These are phyloP conservation scores for Camellia oleifera DNA, from an alignment of 179 eudicot species.

Conservation along the genomic window DNA sequence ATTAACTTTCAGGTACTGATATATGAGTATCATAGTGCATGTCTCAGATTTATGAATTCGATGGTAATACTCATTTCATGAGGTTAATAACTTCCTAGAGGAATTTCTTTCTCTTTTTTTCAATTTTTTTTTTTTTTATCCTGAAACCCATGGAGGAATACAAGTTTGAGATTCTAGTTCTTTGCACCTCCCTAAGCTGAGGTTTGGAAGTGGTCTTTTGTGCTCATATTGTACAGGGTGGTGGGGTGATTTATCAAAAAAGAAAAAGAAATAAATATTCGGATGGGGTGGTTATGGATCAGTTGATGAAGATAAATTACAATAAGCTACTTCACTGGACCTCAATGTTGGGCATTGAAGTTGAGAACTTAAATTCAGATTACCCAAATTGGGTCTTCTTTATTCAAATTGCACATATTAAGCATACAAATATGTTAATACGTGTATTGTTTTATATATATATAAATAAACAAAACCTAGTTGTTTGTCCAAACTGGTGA, in stretches of 20 bases:
- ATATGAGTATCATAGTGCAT: neutral
- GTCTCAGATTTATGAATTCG: neutral
- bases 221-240: neutral
- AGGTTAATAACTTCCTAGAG: too few species aligned
- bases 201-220: neutral
- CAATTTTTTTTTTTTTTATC: neutral
- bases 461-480: neutral
- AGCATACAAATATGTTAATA: too few species aligned
- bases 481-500: neutral
- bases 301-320: neutral
- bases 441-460: too few species aligned
- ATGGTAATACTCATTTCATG: neutral
- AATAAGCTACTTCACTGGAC: neutral
- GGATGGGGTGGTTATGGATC: neutral
- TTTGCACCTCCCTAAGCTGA: neutral
- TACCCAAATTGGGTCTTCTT: neutral
- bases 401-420: too few species aligned
- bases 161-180: neutral
- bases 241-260: too few species aligned
- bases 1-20: neutral
- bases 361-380: neutral
- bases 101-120: neutral
- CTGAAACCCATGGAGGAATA: neutral
- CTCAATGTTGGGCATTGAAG: neutral
- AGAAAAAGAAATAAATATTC: too few species aligned